These are phyloP conservation scores for Penicillium sp. DNA, from an alignment of 2,329 filamentous ascomycete genomes.

Conservation along the genomic window DNA sequence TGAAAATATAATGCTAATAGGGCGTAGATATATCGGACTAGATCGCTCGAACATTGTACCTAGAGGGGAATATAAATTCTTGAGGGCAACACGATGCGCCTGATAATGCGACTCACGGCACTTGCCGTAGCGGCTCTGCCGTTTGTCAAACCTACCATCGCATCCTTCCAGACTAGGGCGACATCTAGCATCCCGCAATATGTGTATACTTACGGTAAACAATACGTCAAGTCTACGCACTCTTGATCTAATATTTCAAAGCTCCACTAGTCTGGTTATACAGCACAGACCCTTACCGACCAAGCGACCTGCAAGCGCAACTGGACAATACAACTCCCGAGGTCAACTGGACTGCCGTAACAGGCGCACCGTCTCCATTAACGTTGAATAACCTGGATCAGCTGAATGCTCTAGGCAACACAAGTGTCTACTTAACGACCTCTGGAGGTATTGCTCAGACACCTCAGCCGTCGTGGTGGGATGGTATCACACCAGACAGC, in stretches of 20 bases:
- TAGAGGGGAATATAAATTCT: background rate
- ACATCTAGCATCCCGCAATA: slow-evolving; percentile 40
- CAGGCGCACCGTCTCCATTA: slow-evolving; percentile 40
- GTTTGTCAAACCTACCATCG: background rate
- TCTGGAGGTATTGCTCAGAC: slow-evolving; percentile 46
- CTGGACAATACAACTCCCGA: slow-evolving; percentile 48
- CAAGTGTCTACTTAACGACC: slow-evolving; percentile 52
- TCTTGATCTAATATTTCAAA: slow-evolving; percentile 19
- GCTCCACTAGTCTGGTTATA: slow-evolving; percentile 55
- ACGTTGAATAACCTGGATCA: slow-evolving; percentile 50
- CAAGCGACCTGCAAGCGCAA: slow-evolving; percentile 51
- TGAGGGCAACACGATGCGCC: background rate
- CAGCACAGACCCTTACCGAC: slow-evolving; percentile 49
- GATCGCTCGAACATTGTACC: background rate
- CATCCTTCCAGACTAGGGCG: slow-evolving; percentile 1
- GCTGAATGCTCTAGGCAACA: slow-evolving; percentile 48
- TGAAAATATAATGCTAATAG: slow-evolving; percentile 3
- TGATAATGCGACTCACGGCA: slow-evolving; percentile 4
- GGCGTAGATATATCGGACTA: background rate
- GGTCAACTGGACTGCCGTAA: slow-evolving; percentile 43
- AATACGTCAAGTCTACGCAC: background rate
- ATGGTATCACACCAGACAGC: slow-evolving; percentile 55
- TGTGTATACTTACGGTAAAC: slow-evolving; percentile 48
- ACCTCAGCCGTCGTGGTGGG: slow-evolving; percentile 48
- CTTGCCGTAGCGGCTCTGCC: slow-evolving; percentile 4